Percentiles rank a stretch among this genome's conserved stretches.
phyloP scores from a whole-genome alignment of 192 early-diverging fungal species.

The Coemansia sp. region DNA sequence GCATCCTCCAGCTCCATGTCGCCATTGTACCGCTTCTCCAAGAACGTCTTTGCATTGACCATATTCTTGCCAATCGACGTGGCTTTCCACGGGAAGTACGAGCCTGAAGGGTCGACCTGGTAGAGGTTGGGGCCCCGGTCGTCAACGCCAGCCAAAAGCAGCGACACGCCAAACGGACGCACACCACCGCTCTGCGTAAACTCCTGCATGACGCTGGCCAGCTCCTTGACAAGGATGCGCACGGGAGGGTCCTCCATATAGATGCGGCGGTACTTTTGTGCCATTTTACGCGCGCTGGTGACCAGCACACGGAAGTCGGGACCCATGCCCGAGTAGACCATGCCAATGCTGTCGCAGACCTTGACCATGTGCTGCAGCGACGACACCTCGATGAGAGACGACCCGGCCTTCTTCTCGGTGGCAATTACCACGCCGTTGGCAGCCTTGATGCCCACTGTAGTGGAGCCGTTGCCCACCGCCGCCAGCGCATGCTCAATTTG shows the following conservation, averaged over 20 bases:
- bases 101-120: conserved; percentile 99
- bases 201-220: conserved; percentile 98
- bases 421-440: conserved; percentile 98
- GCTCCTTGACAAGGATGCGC: conserved; percentile 94
- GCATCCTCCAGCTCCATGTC: conserved; percentile 98
- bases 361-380: conserved; percentile 90
- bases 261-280: conserved; percentile 92
- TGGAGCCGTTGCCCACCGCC: conserved; percentile 88
- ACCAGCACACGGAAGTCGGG: conserved; percentile 97
- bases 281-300: conserved; percentile 93
- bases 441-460: conserved; percentile 95
- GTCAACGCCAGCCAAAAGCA: conserved; percentile 95
- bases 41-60: conserved; percentile 99
- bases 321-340: conserved; percentile 99
- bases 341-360: conserved; percentile 93
- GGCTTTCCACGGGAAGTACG: conserved; percentile 99
- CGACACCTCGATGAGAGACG: conserved; percentile 91
- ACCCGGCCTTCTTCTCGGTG: conserved; percentile 94
- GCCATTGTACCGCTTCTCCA: conserved; percentile 94
- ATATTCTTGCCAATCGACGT: conserved; percentile 99
- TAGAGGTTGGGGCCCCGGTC: conserved; percentile 91
- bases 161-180: conserved; percentile 98
- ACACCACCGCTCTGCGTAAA: conserved; percentile 99
- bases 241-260: conserved; percentile 97
- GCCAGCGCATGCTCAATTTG: conserved; percentile 99